Base-by-base conservation (phyloP, 2,329 filamentous ascomycete genomes). In the Ophiostoma perfectum region DNA sequence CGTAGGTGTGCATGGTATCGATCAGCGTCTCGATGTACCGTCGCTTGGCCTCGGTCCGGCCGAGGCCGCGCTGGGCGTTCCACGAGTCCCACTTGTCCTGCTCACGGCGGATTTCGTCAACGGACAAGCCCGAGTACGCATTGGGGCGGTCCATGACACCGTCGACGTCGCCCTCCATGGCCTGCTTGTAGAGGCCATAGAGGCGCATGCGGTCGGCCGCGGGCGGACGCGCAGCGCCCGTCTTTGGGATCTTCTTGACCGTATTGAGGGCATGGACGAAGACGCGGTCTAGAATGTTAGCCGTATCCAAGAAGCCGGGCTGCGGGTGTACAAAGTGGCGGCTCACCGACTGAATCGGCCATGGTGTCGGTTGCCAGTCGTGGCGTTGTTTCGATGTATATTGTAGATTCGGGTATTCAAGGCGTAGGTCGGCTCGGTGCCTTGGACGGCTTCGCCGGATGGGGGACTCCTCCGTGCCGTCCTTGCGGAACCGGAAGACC, bases 251-350 rank as follows among this genome's bases (percentile, higher is more conserved):
- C 80, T 96, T 96, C 80, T 97, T 97, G 75, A 99, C 94, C 38
- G 95, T 98, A 81, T 97, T 97, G 79, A 99, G 90, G 73, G 95
- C 95, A 86, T 99, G 94, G 78, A 96, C 94, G 79, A 99, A 99
- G 77, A 99, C 95, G 80, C 95, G 90, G 82, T 99, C 95, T 98
- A n/a, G 3, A 74, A 6, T 66, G 27, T 14, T 44, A 67, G 36
- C 9, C 12, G 8, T 11, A 47, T 66, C 9, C 27, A 44, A 9
- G 42, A 2, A 49, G 45, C 8, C 47, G 14, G 5, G 42, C 8
- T 44, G 42, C 42, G 12, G 42, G 42, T 47, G 8, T 14, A 47
- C 66, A 66, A 64, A 27, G 27, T 27, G 27, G 67, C 58, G 38
- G 74, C 78, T 70, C 78, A 83, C 82, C 82, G 73, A 84, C 81